Base-by-base conservation (phyloP, 306 rosid genomes). In the Vicia sativa region DNA sequence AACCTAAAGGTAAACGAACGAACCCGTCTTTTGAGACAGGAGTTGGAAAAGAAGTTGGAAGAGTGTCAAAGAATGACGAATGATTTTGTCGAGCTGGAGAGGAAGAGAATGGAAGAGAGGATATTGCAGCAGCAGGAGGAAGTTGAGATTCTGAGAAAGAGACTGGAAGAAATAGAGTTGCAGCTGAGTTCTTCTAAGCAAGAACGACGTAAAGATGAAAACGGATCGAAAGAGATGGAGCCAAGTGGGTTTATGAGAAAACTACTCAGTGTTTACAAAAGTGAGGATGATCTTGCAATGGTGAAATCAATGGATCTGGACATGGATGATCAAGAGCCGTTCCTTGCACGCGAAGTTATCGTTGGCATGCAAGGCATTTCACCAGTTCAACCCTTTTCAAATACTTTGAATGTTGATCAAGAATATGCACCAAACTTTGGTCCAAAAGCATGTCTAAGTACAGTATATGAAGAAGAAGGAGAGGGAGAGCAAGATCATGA, bases 231-330 rank as follows among this genome's bases (percentile, higher is more conserved):
- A 79, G 92, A 88, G 11, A 71, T 70, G 60, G 97, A 87, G 62
- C 75, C 91, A 57, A 84, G 78, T 55, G 87, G 96, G 53, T 80
- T 95, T 57, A 88, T 73, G 28, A 85, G 65, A 68, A 87, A 91
- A 81, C 77, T 95, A 29, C 10, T 95, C 69, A 85, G 87, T 43
- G 70, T 91, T 6, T 88, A 88, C 85, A 76, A 82, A 56, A 93
- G 86, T 65, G 87, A 75, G 78, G 95, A 83, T 3, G 95, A 86
- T 50, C 88, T 83, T 34, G 85, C 85, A 68, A 95, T 87, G 96
- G 96, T 92, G 43, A 89, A 91, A 81, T 91, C 97, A 7, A 89
- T 92, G 98, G 99, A 95, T 68, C 79, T 95, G 78, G 99, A 91
- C 86, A 81, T 87, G 96, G 99, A 95, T 69, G 99, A 95, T 73